These are phyloP conservation scores for Cyberlindnera xishuangbannaensis DNA, from an alignment of 805 yeast species.

Conservation along the genomic window DNA sequence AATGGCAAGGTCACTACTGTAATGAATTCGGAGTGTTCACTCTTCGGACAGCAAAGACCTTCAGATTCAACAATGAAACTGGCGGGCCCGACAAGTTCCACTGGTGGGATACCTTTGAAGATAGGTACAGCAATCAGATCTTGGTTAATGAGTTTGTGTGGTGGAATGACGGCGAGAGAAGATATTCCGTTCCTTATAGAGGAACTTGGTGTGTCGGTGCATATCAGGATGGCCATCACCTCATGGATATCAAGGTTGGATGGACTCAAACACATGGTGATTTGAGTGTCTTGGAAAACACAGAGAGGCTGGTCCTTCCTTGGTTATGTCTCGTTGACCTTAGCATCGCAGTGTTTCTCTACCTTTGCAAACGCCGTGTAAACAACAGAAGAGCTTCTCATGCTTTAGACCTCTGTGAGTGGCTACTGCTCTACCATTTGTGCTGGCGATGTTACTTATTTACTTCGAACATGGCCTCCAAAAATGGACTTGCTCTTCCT, in stretches of 20 bases:
- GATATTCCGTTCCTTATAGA: constrained; percentile 2
- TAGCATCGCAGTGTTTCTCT: too few species aligned
- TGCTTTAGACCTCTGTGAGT: too few species aligned
- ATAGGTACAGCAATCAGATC: constrained; percentile 5
- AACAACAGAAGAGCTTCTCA: too few species aligned
- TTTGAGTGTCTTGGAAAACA: neutral
- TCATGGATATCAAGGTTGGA: neutral
- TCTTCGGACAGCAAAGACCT: constrained; percentile 5
- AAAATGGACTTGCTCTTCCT: too few species aligned
- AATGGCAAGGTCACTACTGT: constrained; percentile 9
- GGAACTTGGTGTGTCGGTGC: constrained; percentile 10
- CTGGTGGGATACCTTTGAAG: constrained; percentile 13
- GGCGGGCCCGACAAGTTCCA: constrained; percentile 1
- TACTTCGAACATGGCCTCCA: too few species aligned
- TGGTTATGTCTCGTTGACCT: neutral
- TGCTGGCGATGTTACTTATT: too few species aligned
- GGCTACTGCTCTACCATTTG: too few species aligned
- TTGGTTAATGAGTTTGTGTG: constrained; percentile 9
- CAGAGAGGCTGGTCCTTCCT: neutral
- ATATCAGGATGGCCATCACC: constrained; percentile 10
- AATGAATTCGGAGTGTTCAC: constrained; percentile 9
- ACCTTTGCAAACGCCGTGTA: too few species aligned
- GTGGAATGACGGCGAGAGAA: constrained; percentile 3
- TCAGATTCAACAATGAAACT: neutral
- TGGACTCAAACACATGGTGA: too few species aligned